Evolutionary conservation across 2,329 filamentous ascomycete species (phyloP).

Genomic region (Cercospora brassicicola): DNA sequence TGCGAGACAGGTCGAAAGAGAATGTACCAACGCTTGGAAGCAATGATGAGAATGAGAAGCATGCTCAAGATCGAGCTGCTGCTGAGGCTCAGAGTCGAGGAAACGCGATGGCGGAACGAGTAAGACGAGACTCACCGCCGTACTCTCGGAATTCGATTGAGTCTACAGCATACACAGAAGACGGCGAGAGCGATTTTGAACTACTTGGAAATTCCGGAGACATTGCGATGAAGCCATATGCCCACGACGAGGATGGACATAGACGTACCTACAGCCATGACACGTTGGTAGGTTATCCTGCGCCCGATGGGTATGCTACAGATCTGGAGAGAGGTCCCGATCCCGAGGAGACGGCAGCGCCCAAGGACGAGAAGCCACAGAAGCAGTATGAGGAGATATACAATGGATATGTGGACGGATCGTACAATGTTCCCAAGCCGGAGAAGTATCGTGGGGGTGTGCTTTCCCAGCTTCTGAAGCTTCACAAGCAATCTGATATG

Average conservation of each 20-base stretch:
- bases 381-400: conserved; percentile 16
- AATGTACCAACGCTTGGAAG: background rate
- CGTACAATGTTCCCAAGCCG: conserved; percentile 64
- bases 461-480: conserved; percentile 68
- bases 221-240: conserved; percentile 12
- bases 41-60: background rate
- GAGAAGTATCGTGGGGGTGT: conserved; percentile 71
- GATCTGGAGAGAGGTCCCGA: background rate
- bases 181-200: conserved; percentile 13
- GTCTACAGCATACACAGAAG: conserved; percentile 4
- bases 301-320: background rate
- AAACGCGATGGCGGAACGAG: conserved; percentile 15
- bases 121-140: conserved; percentile 10
- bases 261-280: background rate
- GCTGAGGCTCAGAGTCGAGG: conserved; percentile 16
- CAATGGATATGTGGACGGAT: conserved; percentile 18
- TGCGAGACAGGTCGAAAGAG: conserved; percentile 13
- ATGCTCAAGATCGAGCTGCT: conserved; percentile 3
- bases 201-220: conserved; percentile 9
- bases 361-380: conserved; percentile 1
- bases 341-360: background rate
- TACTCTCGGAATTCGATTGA: conserved; percentile 18
- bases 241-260: background rate
- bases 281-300: conserved; percentile 2
- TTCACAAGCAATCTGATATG: conserved; percentile 54